Base-by-base conservation (phyloP, 2,329 filamentous ascomycete species). In the Onygenales sp. region DNA sequence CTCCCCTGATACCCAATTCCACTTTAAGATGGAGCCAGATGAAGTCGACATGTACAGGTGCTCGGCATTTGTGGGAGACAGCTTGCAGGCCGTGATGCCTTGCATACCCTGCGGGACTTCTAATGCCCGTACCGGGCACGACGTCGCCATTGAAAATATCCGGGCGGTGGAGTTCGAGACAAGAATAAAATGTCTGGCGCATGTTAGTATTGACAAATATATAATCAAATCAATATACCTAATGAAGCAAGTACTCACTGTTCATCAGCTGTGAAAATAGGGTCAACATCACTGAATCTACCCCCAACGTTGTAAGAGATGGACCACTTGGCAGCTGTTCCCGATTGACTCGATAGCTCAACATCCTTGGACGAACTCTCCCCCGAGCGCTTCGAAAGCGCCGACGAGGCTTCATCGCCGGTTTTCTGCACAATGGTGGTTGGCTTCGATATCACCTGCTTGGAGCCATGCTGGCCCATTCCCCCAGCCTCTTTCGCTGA, bases 91-190 rank as follows among this genome's bases (percentile, higher is more conserved):
- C 21, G 75, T 69, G 21, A 85, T 71, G 9, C 65, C 68, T 21
- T 74, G 68, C 61, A 69, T 64, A 60, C 74, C 59, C n/a, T 71
- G 68, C 32, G 85, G 73, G n/a, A 45, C 58, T 10, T 79, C 73
- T 48, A 96, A 84, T 53, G 83, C 82, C 60, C 89, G 84, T 45
- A 89, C 76, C 21, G 94, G 80, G 49, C 94, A 80, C 1, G 93
- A 97, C 52, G 89, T 90, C 58, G 81, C 76, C 33, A 88, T 82
- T 1, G 87, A 87, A 69, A 93, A 95, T 31, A 95, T 79, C 66
- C 90, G 86, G 52, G 96, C 76, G 8, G 85, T 85, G 32, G 81
- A 84, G 56, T 84, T 80, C 63, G 89, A 88, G 35, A 85, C 81
- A 53, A 95, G 69, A 54, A 96, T 83, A 41, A 96, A 67, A 69